A percentile compares a stretch with the other conserved stretches of the same genome.
Conservation (phyloP, 1,139 yeast species). For the Pichia sp. region DNA sequence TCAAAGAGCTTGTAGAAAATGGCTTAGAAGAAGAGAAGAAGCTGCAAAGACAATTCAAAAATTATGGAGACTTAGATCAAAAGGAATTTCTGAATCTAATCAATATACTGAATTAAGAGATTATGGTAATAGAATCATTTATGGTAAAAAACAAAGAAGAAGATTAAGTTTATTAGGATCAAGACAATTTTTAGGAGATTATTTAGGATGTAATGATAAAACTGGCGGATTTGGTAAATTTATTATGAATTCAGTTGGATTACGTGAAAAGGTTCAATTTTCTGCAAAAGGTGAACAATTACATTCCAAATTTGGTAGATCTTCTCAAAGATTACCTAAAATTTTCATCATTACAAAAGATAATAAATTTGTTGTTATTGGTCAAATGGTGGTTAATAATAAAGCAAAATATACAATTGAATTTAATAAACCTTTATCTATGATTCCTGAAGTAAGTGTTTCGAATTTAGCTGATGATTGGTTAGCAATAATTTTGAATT, state of each 20-base stretch:
- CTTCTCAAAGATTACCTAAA: slow-evolving; percentile 73
- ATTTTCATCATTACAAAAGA: slow-evolving; percentile 62
- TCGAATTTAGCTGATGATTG: slow-evolving; percentile 87
- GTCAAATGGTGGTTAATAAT: slow-evolving; percentile 64
- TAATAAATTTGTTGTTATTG: slow-evolving; percentile 55
- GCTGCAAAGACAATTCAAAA: slow-evolving; percentile 83
- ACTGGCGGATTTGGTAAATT: slow-evolving; percentile 56
- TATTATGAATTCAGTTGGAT: slow-evolving; percentile 58
- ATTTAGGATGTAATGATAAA: slow-evolving; percentile 73
- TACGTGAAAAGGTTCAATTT: slow-evolving; percentile 66
- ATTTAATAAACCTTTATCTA: slow-evolving; percentile 51
- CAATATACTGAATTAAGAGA: slow-evolving; percentile 80
- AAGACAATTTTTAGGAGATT: slow-evolving; percentile 92
- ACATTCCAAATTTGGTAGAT: slow-evolving; percentile 84
- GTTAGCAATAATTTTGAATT: slow-evolving; percentile 68
- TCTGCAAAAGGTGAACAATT: slow-evolving; percentile 78
- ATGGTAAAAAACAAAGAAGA: slow-evolving; percentile 83
- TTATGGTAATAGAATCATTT: slow-evolving; percentile 64
- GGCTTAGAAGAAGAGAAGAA: slow-evolving; percentile 72
- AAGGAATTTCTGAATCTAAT: slow-evolving; percentile 46
- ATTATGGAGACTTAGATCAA: slow-evolving; percentile 75
- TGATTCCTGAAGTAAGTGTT: slow-evolving; percentile 60
- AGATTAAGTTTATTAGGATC: slow-evolving; percentile 81
- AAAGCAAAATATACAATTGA: slow-evolving; percentile 66
- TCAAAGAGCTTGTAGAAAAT: slow-evolving; percentile 94